Evolutionary conservation across 169 alveolate species (phyloP), one percentile per base, ranked within the genome.

Genomic region (Plasmodium yoelii): DNA sequence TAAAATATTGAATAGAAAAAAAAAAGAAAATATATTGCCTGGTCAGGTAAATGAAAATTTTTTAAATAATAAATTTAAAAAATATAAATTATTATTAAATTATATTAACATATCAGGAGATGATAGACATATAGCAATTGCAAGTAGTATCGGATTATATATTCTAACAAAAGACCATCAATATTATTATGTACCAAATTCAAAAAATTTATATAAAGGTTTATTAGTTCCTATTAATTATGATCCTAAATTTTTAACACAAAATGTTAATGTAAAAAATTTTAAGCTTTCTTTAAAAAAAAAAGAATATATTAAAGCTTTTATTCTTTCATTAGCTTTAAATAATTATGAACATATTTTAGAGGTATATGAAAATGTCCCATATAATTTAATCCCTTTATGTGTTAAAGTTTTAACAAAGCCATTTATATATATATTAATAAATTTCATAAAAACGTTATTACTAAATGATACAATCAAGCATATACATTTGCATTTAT

Each of bases 321-420:
- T 95, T 70, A 92, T 95, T 19, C 68, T 95, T 60, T 92, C 96
- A 24, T 80, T 95, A 42, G 97, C 97, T 10, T 74, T 95, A 90
- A 95, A 95, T 80, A 88, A 94, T 80, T 94, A 92, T 63, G 92
- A 94, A 42, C 82, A 93, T 63, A 87, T 95, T 51, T 73, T 87
- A 44, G 88, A 87, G 18, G 92, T 89, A 19, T 95, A 95, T 75
- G 94, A 88, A 49, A 73, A 64, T 18, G 92, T 93, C 44, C 97
- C 97, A 7, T 72, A 86, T 24, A 57, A 61, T 55, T 60, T 86
- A 24, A 93, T 90, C 0, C 88, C 88, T 63, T 44, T 74, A 53
- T 91, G 88, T 49, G 88, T 47, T 55, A 91, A 72, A 51, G 67
- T 65, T 34, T 53, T 67, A 71, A 69, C 70, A 34, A 88, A 63